Conservation (phyloP, 306 rosid genomes). For the Sindora glabra region DNA sequence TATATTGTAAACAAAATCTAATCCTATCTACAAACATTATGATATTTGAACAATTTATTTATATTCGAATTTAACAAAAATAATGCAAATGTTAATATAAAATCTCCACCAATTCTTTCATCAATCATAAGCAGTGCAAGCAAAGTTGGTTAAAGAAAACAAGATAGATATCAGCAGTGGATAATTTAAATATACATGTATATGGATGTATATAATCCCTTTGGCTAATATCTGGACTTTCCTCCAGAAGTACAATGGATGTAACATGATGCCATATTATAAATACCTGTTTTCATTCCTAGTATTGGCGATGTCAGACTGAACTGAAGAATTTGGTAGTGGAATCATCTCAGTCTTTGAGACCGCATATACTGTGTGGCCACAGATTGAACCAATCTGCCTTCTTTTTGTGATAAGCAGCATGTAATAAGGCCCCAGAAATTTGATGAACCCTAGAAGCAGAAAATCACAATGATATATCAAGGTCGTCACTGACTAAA, state of each 20-base stretch:
- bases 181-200: constrained; percentile 6
- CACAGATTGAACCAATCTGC: constrained; percentile 85
- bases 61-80: not conserved
- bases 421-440: constrained; percentile 95
- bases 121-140: constrained; percentile 3
- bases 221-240: constrained; percentile 24
- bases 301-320: constrained; percentile 49
- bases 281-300: constrained; percentile 88
- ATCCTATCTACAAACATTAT: not conserved
- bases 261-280: constrained; percentile 47
- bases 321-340: constrained; percentile 72
- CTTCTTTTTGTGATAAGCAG: constrained; percentile 85
- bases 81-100: not conserved
- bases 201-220: not conserved
- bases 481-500: constrained; percentile 7
- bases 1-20: not conserved
- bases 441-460: constrained; percentile 70
- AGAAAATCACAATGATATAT: constrained; percentile 20
- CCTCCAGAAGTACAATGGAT: constrained; percentile 33
- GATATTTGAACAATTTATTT: not conserved
- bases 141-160: not conserved
- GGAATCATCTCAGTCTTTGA: constrained; percentile 88
- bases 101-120: not conserved
- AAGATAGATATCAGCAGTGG: not conserved
- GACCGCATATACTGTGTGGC: constrained; percentile 75